These are phyloP conservation scores for Helenozyma baotianmanensis DNA, from an alignment of 805 yeast genomes.

Conservation along the genomic window DNA sequence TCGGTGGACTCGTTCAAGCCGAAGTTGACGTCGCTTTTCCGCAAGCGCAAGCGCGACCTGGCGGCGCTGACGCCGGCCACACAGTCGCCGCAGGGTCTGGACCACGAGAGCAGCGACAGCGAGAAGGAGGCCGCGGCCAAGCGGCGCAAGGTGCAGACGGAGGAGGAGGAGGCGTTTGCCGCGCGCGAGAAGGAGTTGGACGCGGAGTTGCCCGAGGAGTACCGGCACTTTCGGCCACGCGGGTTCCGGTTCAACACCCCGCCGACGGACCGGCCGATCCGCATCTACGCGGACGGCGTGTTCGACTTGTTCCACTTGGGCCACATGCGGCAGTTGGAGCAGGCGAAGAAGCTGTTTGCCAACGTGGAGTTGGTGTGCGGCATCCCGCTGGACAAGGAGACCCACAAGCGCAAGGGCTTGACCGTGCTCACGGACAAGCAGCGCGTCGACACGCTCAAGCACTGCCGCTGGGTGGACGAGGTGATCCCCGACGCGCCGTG, in stretches of 20 bases:
- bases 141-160: constrained; percentile 22
- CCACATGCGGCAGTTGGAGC: constrained; percentile 96
- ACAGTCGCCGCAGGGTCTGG: constrained; percentile 9
- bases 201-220: constrained; percentile 60
- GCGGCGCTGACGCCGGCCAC: constrained; percentile 5
- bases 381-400: constrained; percentile 82
- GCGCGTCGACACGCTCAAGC: constrained; percentile 84
- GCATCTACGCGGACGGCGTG: constrained; percentile 98
- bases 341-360: constrained; percentile 87
- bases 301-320: constrained; percentile 96
- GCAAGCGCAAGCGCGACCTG: constrained; percentile 18
- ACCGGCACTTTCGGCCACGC: constrained; percentile 70
- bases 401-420: constrained; percentile 88
- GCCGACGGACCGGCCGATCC: constrained; percentile 76
- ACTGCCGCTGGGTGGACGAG: constrained; percentile 97
- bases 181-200: constrained; percentile 59
- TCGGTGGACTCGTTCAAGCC: constrained; percentile 41
- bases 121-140: constrained; percentile 10
- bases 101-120: constrained; percentile 5
- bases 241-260: constrained; percentile 81
- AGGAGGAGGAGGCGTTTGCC: constrained; percentile 28
- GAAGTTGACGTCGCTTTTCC: constrained; percentile 24
- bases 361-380: constrained; percentile 87
- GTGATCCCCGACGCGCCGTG: constrained; percentile 94
- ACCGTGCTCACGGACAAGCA: constrained; percentile 88